Conservation (phyloP, 164 flowering plant genomes). For the Houttuynia cordata region DNA sequence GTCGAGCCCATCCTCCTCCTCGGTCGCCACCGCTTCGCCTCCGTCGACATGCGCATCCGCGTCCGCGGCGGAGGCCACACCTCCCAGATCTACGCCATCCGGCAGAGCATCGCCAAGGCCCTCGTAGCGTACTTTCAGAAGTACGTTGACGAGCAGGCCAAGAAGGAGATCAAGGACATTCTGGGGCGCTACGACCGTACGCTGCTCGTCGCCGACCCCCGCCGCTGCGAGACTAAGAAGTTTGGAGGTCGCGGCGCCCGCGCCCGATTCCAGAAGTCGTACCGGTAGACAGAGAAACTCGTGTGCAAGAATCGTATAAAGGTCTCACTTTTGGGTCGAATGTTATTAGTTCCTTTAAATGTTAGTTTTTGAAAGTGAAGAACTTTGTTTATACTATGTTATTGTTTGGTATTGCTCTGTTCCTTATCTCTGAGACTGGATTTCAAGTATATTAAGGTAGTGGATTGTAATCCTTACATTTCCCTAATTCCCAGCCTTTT, state of each 20-base stretch:
- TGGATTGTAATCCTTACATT: too few species aligned
- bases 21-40: constrained; percentile 58
- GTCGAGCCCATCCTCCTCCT: constrained; percentile 63
- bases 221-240: constrained; percentile 86
- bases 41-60: constrained; percentile 70
- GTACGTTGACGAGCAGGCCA: constrained; percentile 68
- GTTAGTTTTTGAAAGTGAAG: too few species aligned
- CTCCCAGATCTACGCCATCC: constrained; percentile 71
- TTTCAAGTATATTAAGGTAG: too few species aligned
- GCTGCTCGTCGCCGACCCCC: constrained; percentile 66
- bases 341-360: too few species aligned
- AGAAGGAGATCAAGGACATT: constrained; percentile 77
- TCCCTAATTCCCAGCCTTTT: too few species aligned
- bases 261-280: constrained; percentile 75
- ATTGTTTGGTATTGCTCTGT: too few species aligned
- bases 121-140: constrained; percentile 73
- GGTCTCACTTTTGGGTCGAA: too few species aligned
- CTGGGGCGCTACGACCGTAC: constrained; percentile 63
- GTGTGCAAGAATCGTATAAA: too few species aligned
- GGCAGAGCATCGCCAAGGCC: constrained; percentile 77
- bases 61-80: constrained; percentile 77
- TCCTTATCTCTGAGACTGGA: too few species aligned
- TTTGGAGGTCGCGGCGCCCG: constrained; percentile 85
- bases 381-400: too few species aligned
- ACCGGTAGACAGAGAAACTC: constrained; percentile 14